Base-by-base conservation (phyloP, 1,284 basidiomycete species). In the Naganishia sp. region DNA sequence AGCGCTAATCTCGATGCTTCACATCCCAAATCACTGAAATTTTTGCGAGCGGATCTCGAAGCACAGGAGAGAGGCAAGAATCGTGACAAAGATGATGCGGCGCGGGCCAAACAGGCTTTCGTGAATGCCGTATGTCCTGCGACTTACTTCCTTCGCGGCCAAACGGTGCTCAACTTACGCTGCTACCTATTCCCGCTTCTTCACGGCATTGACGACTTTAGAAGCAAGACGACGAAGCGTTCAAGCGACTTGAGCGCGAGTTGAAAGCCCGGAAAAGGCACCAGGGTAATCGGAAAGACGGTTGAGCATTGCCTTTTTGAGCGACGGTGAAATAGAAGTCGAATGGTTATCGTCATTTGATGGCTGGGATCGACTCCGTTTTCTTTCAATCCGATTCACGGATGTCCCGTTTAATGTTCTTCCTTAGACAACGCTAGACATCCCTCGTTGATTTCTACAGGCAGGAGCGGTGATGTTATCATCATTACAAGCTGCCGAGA, bases 1-100 rank as follows among this genome's bases (percentile, higher is more conserved):
- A 69, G 68, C 65, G 71, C 79, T 5, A 80, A 79, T 69, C 74
- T 79, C 55, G 78, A 79, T 66, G 75, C 75, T 1, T 75, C 74
- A 0, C 75, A 76, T 63, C 77, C 77, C 6, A 72, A 72, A 42
- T 76, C 77, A 0, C 55, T 79, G 3, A 67, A 71, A 7, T 72
- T 75, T 0, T 70, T 80, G 6, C 72, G 78, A 6, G 74, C 75
- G 0, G 71, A 73, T 63, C 68, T 80, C 3, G 70, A 70, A 15
- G 68, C 70, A 15, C 54, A 69, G 9, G 79, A 80, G 69, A 53
- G 68, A 7, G 68, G 72, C 3, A 69, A 72, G 33, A 70, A 70
- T 54, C 67, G 72, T 13, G 78, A 79, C 66, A 72, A 72, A 63
- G 50, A 48, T 18, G 67, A 68, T 23, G 67, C 67, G 5, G 76